Base-by-base conservation (phyloP, 176 grass and related monocot species). In the Juncus inflexus region DNA sequence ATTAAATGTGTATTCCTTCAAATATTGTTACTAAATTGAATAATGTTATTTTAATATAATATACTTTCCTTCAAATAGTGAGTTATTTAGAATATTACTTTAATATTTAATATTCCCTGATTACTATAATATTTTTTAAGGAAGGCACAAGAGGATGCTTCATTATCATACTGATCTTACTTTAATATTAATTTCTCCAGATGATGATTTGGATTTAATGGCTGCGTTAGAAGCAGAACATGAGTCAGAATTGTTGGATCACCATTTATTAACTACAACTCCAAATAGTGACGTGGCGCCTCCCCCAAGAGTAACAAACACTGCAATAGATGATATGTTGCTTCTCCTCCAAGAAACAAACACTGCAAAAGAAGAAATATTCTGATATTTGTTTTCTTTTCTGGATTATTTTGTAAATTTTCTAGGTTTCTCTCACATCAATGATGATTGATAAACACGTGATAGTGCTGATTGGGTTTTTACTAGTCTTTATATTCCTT, bases 121-220 rank as follows among this genome's bases (percentile, higher is more conserved):
- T 47, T 47, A 28, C 19, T 28, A 28, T 28, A 28, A 28, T 28
- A 28, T 28, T 28, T 28, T 28, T 28, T 28, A 28, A 28, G 19
- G 19, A 28, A 28, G 19, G 19, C 19, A 28, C 1, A 28, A 28
- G 19, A 1, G 19, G 19, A 28, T 28, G 19, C 19, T 28, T 28
- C 19, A 28, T 28, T 28, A 28, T 28, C 19, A 28, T 28, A 28
- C 19, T 28, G 19, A 28, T 28, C 19, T 28, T 28, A 28, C 19
- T 28, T 28, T 28, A 28, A 28, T 28, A 28, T 28, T 28, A 28
- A 28, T 60, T 62, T 74, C 56, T 82, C 28, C 77, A 91, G 84
- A 84, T 81, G 89, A 91, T 70, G 89, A 70, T 42, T 69, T 83
- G 66, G 84, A 83, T 69, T 87, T 79, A 40, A 74, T 79, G 66